These are phyloP conservation scores for Echites panduratus DNA, from an alignment of 257 asterid species.

Conservation along the genomic window DNA sequence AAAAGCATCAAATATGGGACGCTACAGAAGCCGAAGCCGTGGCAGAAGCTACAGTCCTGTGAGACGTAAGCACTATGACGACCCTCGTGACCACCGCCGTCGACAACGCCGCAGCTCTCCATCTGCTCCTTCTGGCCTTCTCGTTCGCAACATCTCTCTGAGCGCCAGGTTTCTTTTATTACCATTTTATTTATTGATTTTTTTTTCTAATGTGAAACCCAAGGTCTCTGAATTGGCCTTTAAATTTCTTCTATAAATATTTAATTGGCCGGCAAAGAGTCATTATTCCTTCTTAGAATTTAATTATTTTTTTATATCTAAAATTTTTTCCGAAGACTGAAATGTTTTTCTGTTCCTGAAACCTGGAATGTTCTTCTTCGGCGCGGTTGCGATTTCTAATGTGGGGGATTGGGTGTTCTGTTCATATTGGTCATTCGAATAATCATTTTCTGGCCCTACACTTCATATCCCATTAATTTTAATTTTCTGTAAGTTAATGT, in stretches of 20 bases:
- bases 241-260: neutral
- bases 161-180: slow-evolving; percentile 47
- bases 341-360: neutral
- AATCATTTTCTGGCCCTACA: neutral
- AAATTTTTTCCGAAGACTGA: too few species aligned
- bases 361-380: too few species aligned
- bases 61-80: slow-evolving; percentile 69
- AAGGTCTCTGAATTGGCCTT: neutral
- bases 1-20: slow-evolving; percentile 28
- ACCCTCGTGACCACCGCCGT: slow-evolving; percentile 56
- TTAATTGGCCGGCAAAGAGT: neutral
- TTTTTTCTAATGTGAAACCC: neutral
- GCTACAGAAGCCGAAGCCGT: slow-evolving; percentile 54
- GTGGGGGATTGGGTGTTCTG: neutral
- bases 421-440: neutral
- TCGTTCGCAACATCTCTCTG: slow-evolving; percentile 85
- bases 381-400: neutral
- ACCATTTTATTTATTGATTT: neutral
- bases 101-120: slow-evolving; percentile 70
- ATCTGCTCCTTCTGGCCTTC: slow-evolving; percentile 89
- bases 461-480: neutral
- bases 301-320: too few species aligned
- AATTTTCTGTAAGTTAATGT: neutral
- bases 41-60: slow-evolving; percentile 65
- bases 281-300: too few species aligned